Evolutionary conservation across 1,284 basidiomycete genomes (phyloP), one percentile per base, ranked within the genome.

Genomic region (Ceratobasidium sp.): DNA sequence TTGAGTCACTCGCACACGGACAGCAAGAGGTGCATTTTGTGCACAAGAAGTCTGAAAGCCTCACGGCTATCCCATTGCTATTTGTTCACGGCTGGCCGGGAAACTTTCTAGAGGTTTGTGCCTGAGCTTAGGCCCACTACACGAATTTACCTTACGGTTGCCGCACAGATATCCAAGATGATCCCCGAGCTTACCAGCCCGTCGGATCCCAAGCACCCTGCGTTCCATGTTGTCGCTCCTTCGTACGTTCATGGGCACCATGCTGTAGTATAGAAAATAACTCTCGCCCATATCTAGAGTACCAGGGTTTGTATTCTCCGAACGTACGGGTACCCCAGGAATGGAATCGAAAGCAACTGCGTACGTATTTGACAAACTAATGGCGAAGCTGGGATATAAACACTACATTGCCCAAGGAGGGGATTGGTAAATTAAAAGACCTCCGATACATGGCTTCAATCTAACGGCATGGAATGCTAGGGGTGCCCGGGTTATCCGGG

Each of bases 341-440:
- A 57, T 74, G 49, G 68, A 55, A 12, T 17, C 69, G n/a, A 70
- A 68, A 64, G 50, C 45, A 22, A 72, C 69, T 20, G 72, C 70
- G 2, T 56, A 67, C 8, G 54, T 74, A 10, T 73, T 74, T 32
- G 69, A 74, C 57, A 71, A 69, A 31, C 58, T 74, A 17, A 74
- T 73, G 73, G 56, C 68, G 38, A 64, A 62, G 34, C 64, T 74
- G 7, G 73, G 73, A 32, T 73, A 73, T 54, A 34, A 64, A 8
- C 49, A 71, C 38, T 74, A 74, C 32, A 55, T 74, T 1, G 70
- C 73, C 2, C 72, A 74, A 43, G 73, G 72, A 12, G 73, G 73
- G 13, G 73, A 73, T 42, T 72, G 67, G 73, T 71, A 34, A 45
- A 42, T 43, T 47, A 4, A 25, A 22, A 22, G 22, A 27, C 7